Conservation (phyloP, 192 early-diverging fungal genomes). For the Coemansia sp. region DNA sequence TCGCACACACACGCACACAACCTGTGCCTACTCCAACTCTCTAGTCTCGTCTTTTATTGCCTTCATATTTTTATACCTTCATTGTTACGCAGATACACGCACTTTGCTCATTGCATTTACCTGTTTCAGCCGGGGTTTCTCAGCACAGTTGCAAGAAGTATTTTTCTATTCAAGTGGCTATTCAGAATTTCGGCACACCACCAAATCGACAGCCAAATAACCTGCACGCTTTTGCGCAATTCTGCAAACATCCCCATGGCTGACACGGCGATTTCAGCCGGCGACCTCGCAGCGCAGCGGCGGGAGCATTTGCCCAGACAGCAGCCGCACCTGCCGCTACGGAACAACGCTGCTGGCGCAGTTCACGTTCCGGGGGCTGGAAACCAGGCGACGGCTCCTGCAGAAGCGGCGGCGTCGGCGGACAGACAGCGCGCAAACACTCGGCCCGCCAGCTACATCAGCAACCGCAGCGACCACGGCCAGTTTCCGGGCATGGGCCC, state of each 20-base stretch:
- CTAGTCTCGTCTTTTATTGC: too few species aligned
- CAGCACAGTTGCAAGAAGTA: too few species aligned
- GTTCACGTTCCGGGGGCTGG: neutral
- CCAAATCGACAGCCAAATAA: slow-evolving; percentile 11
- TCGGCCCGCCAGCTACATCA: slow-evolving; percentile 22
- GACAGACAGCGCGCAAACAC: slow-evolving; percentile 10
- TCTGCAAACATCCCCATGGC: slow-evolving; percentile 20
- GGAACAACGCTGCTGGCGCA: slow-evolving; percentile 5
- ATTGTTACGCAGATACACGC: too few species aligned
- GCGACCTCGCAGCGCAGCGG: slow-evolving; percentile 31
- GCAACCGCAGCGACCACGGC: slow-evolving; percentile 7
- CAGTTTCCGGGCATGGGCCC: slow-evolving; percentile 27
- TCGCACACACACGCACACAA: too few species aligned
- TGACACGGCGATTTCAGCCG: slow-evolving; percentile 36
- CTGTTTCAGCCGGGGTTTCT: too few species aligned
- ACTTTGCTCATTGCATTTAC: too few species aligned
- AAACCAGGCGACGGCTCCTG: neutral
- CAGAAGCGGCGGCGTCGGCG: neutral
- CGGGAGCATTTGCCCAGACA: slow-evolving; percentile 48
- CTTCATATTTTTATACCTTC: too few species aligned
- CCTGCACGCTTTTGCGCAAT: neutral
- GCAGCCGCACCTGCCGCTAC: slow-evolving; percentile 46
- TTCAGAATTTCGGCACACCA: neutral
- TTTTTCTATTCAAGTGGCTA: neutral
- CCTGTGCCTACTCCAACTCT: too few species aligned